These are phyloP conservation scores for Fraxinus greggii DNA, from an alignment of 305 asterid genomes.

Conservation along the genomic window DNA sequence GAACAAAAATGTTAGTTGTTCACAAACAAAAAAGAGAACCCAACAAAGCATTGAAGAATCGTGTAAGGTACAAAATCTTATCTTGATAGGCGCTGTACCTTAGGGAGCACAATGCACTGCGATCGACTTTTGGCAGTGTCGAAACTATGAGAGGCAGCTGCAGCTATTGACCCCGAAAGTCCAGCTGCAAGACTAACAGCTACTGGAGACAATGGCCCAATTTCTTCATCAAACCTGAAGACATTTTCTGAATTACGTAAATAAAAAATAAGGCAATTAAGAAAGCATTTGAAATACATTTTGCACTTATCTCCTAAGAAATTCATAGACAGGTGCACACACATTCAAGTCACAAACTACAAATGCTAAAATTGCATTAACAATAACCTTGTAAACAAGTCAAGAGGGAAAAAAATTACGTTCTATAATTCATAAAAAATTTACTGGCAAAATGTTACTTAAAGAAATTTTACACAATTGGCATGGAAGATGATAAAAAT, in stretches of 20 bases:
- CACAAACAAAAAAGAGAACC: neutral
- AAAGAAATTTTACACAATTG: neutral
- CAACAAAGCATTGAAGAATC: constrained; percentile 6
- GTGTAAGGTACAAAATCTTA: constrained; percentile 7
- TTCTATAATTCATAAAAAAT: neutral
- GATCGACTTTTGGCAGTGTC: constrained; percentile 90
- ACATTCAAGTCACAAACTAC: constrained; percentile 8
- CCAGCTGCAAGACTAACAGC: constrained; percentile 91
- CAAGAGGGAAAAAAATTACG: neutral
- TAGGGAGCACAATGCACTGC: constrained; percentile 78
- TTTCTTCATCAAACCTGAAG: constrained; percentile 66
- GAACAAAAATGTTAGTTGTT: neutral
- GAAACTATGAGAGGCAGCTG: constrained; percentile 89
- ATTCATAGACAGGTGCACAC: constrained; percentile 1
- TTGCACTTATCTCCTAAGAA: constrained; percentile 7
- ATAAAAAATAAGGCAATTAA: neutral
- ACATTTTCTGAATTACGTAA: neutral
- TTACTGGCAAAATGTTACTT: neutral
- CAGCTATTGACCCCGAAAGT: constrained; percentile 91
- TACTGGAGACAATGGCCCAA: constrained; percentile 82
- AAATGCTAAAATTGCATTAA: constrained; percentile 3
- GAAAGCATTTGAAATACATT: neutral
- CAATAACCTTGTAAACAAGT: neutral
- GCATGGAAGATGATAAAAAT: neutral
- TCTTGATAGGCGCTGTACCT: constrained; percentile 46